Percentiles rank a stretch among this genome's conserved stretches.
phyloP scores from a whole-genome alignment of 2,329 filamentous ascomycete species.

The Fusarium sp. region DNA sequence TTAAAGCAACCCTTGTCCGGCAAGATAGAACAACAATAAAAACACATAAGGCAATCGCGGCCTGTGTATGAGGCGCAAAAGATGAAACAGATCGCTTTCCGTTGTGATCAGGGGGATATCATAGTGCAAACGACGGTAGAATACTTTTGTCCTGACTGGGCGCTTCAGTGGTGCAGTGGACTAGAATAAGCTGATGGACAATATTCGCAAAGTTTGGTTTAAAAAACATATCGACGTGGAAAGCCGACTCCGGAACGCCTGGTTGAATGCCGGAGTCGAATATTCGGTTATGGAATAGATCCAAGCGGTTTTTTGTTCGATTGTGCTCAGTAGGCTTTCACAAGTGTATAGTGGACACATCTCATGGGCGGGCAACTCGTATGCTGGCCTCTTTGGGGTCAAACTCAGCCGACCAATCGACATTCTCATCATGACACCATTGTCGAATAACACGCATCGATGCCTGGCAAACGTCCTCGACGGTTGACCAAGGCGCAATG shows the following conservation, averaged over 20 bases:
- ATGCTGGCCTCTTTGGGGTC: conserved; percentile 43
- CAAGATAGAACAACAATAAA: conserved; percentile 17
- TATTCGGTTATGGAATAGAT: conserved; percentile 16
- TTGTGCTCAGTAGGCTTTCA: not conserved
- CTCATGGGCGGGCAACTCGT: conserved; percentile 24
- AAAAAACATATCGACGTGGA: conserved; percentile 8
- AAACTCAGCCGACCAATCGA: conserved; percentile 60
- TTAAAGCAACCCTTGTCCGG: conserved; percentile 15
- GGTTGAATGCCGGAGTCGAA: not conserved
- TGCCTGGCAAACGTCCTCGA: conserved; percentile 58
- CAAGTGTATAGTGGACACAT: not conserved
- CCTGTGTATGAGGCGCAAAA: conserved; percentile 7
- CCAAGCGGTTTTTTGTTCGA: not conserved
- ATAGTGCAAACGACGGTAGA: conserved; percentile 37
- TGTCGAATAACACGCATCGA: conserved; percentile 56
- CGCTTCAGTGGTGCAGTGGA: conserved; percentile 5
- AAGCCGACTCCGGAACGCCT: not conserved
- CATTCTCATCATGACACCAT: conserved; percentile 59
- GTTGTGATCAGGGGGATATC: conserved; percentile 40
- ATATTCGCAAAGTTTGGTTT: not conserved
- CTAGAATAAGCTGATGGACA: conserved; percentile 5
- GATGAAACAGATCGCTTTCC: conserved; percentile 34
- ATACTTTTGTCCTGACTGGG: conserved; percentile 15
- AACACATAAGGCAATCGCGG: conserved; percentile 6
- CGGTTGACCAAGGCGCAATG: conserved; percentile 56